A percentile compares a stretch with the other conserved stretches of the same genome.
Conservation (phyloP, 2,329 filamentous ascomycete species). For the Xylariaceae sp. region DNA sequence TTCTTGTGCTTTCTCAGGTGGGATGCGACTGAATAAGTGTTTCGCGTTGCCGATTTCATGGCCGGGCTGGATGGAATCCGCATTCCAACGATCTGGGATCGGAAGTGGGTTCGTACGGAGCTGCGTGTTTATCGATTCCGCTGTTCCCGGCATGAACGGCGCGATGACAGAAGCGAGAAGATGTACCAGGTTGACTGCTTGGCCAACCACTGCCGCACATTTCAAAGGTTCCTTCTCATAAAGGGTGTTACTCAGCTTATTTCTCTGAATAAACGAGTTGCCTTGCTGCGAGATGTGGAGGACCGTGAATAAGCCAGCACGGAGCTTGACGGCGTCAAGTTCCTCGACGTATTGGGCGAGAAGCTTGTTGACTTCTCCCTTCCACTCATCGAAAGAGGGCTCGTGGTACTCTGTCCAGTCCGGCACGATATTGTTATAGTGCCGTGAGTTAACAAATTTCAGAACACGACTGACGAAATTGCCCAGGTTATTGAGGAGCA, state of each 20-base stretch:
- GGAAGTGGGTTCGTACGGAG: constrained; percentile 11
- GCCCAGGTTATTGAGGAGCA: constrained; percentile 16
- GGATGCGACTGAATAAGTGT: constrained; percentile 13
- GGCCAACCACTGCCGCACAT: constrained; percentile 16
- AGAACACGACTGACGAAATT: constrained; percentile 15
- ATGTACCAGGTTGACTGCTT: constrained; percentile 16
- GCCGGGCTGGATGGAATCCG: constrained; percentile 14
- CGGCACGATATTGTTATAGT: constrained; percentile 12
- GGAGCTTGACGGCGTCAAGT: constrained; percentile 14
- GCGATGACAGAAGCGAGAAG: constrained; percentile 14
- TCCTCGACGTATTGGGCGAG: constrained; percentile 16
- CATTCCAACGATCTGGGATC: constrained; percentile 13
- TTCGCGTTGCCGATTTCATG: constrained; percentile 13
- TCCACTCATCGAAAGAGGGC: constrained; percentile 8
- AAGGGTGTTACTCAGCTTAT: constrained; percentile 10
- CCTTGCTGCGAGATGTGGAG: constrained; percentile 15
- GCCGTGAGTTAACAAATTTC: constrained; percentile 14
- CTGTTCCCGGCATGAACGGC: constrained; percentile 17
- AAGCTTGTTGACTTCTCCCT: constrained; percentile 10
- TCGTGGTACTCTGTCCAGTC: constrained; percentile 13
- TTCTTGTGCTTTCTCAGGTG: constrained; percentile 15
- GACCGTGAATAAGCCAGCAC: constrained; percentile 13
- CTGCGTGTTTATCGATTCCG: constrained; percentile 13
- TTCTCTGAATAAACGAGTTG: constrained; percentile 15
- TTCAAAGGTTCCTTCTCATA: constrained; percentile 2